Percentiles rank a stretch among this genome's conserved stretches.
Evolutionary conservation across 1,284 basidiomycete species (phyloP).

Genomic region (Malassezia equina): DNA sequence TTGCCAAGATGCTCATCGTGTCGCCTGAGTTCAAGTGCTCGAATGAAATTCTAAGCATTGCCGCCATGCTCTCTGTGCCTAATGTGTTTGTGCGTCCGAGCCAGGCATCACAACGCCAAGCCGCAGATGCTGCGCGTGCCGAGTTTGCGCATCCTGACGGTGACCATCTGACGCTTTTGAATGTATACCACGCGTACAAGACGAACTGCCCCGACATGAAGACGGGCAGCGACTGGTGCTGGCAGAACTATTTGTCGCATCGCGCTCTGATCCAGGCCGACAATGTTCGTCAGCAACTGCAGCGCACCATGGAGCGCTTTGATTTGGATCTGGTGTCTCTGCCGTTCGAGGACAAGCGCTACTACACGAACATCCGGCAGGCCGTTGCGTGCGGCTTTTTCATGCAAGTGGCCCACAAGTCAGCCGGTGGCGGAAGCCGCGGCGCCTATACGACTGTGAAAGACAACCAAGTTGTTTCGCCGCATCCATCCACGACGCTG

Average conservation of each 20-base stretch:
- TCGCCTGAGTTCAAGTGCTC: conserved; percentile 92
- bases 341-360: conserved; percentile 62
- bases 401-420: conserved; percentile 91
- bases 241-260: conserved; percentile 78
- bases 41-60: conserved; percentile 88
- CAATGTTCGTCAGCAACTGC: conserved; percentile 84
- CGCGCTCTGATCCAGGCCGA: conserved; percentile 82
- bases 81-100: conserved; percentile 82
- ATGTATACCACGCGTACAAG: conserved; percentile 88
- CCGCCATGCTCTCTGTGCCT: conserved; percentile 86
- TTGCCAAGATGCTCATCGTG: conserved; percentile 81
- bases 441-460: conserved; percentile 63
- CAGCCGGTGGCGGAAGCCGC: conserved; percentile 26
- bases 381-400: conserved; percentile 89
- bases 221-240: conserved; percentile 61
- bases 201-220: conserved; percentile 51
- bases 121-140: conserved; percentile 85
- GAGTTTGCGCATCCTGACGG: conserved; percentile 82
- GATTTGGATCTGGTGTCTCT: conserved; percentile 67
- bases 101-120: conserved; percentile 58
- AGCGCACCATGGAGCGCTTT: conserved; percentile 77
- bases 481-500: conserved; percentile 89
- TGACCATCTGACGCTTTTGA: conserved; percentile 87
- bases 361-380: conserved; percentile 70
- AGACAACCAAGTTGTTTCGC: conserved; percentile 81